A percentile compares a stretch with the other conserved stretches of the same genome.
These are phyloP conservation scores for Rhodosporidiobolus sp. DNA, from an alignment of 768 basidiomycete genomes.

Conservation along the genomic window DNA sequence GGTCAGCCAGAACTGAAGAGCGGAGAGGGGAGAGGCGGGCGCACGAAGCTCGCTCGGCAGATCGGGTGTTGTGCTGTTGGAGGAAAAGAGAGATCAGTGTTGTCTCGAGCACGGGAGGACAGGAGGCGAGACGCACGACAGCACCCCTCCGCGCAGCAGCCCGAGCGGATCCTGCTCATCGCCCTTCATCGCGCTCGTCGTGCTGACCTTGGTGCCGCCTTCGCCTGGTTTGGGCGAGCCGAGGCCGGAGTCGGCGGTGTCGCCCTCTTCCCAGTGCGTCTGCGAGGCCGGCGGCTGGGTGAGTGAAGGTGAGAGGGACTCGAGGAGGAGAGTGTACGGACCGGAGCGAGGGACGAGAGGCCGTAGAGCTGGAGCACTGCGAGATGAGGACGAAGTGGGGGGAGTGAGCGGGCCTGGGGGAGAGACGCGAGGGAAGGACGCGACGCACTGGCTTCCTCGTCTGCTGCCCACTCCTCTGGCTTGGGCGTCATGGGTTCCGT, in stretches of 20 bases:
- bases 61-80: constrained; percentile 57
- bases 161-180: constrained; percentile 57
- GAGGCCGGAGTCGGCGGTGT: constrained; percentile 1
- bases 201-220: background rate
- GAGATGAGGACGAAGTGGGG: no score
- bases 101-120: background rate
- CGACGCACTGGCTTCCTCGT: constrained; percentile 25
- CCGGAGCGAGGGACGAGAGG: constrained; percentile 20
- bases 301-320: background rate
- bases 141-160: constrained; percentile 51
- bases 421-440: background rate
- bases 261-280: constrained; percentile 16
- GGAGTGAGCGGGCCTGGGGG: background rate
- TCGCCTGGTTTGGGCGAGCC: constrained; percentile 13
- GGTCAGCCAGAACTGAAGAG: constrained; percentile 16
- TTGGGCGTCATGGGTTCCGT: background rate
- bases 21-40: constrained; percentile 16
- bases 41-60: constrained; percentile 60
- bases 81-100: constrained; percentile 20
- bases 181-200: constrained; percentile 14
- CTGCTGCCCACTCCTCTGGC: constrained; percentile 21
- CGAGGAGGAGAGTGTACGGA: background rate
- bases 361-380: constrained; percentile 37
- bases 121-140: constrained; percentile 52
- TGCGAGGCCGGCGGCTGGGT: constrained; percentile 1